Conservation (phyloP, 805 yeast genomes). For the Metschnikowia lachancei region DNA sequence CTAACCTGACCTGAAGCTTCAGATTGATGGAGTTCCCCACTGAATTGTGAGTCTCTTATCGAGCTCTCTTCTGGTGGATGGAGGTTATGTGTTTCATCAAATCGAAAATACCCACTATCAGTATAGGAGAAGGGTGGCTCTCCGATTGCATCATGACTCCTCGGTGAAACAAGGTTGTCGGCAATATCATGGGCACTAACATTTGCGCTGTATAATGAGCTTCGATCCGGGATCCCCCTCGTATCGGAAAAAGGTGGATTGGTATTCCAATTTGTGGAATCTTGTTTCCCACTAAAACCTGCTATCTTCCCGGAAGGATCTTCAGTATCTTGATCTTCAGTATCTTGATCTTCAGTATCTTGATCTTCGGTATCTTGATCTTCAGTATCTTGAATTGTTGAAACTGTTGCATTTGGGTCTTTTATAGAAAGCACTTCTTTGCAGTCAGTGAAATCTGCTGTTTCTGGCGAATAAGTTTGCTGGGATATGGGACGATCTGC, state of each 20-base stretch:
- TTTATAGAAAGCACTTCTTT: not conserved
- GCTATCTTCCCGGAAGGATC: not conserved
- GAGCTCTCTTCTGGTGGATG: not conserved
- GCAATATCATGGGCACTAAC: not conserved
- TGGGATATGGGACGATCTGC: not conserved
- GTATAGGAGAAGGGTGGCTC: slow-evolving; percentile 2
- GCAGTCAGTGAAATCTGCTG: slow-evolving; percentile 1
- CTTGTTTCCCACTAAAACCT: not conserved
- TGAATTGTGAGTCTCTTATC: not conserved
- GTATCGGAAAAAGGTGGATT: not conserved
- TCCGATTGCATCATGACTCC: not conserved
- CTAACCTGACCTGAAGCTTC: not conserved
- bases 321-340: not conserved
- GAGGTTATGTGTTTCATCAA: not conserved
- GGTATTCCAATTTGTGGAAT: not conserved
- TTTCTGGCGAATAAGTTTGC: slow-evolving; percentile 1
- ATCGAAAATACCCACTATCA: slow-evolving; percentile 3
- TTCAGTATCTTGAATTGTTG: not conserved
- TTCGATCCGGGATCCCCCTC: not conserved
- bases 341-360: no score
- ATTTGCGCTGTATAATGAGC: not conserved
- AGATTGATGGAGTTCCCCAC: not conserved
- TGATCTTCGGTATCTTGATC: no score
- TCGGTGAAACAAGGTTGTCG: not conserved
- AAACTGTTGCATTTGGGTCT: not conserved